A percentile compares a stretch with the other conserved stretches of the same genome.
phyloP scores from a whole-genome alignment of 805 yeast genomes.

The Monosporozyma siamensis region DNA sequence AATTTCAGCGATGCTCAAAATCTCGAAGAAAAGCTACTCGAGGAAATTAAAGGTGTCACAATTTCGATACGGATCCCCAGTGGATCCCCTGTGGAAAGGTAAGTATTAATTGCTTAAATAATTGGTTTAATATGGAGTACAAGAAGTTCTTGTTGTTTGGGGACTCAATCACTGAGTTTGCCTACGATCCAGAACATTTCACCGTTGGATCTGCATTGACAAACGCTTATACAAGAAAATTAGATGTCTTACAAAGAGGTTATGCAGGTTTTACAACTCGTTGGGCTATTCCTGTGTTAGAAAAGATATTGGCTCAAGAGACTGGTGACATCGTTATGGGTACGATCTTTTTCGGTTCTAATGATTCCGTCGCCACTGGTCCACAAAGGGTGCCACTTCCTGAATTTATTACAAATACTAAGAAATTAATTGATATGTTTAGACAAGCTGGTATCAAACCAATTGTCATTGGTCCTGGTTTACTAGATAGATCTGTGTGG shows the following conservation, averaged over 20 bases:
- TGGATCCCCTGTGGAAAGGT: too few relatives aligned
- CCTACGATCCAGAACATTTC: conserved; percentile 38
- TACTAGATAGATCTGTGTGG: conserved; percentile 41
- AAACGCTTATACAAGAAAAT: conserved; percentile 44
- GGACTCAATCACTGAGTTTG: conserved; percentile 32
- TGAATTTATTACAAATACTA: conserved; percentile 41
- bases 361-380: conserved; percentile 49
- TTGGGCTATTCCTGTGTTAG: conserved; percentile 44
- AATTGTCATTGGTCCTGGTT: conserved; percentile 55
- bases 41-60: too few relatives aligned
- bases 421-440: conserved; percentile 34
- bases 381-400: conserved; percentile 43
- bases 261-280: conserved; percentile 66
- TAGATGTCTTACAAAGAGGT: conserved; percentile 69
- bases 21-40: too few relatives aligned
- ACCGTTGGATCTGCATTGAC: conserved; percentile 43
- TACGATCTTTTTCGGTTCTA: conserved; percentile 71
- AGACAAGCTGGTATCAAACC: conserved; percentile 38
- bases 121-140: conserved; percentile 13
- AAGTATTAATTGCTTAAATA: too few relatives aligned
- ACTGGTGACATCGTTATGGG: conserved; percentile 36
- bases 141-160: conserved; percentile 33
- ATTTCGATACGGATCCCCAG: too few relatives aligned
- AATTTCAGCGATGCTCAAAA: too few relatives aligned
- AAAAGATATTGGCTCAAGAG: conserved; percentile 43